Evolutionary conservation across 495 filamentous ascomycete genomes (phyloP), one percentile per base, ranked within the genome.

Genomic region (Neurospora sp.): DNA sequence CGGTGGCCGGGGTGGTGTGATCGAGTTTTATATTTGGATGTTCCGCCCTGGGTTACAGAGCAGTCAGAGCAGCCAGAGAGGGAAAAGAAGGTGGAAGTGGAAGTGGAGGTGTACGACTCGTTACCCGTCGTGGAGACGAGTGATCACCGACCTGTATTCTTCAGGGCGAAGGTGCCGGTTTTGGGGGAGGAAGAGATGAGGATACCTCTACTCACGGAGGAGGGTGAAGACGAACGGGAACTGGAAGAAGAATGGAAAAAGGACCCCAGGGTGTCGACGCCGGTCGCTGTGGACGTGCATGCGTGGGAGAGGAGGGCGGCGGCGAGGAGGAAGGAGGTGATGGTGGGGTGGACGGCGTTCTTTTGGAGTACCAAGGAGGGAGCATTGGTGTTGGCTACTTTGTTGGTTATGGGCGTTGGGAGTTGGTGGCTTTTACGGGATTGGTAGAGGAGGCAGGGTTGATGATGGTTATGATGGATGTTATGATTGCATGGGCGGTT

Each of bases 1-100:
- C 90, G 96, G 45, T 97, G 91, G 89, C 96, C 96, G 1, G 92
- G 92, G 78, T 99, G 96, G 95, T 96, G 93, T 74, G 96, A 99
- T 80, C 89, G 96, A 15, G 90, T 99, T 54, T 83, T 99, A 21
- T 98, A 89, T 77, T 85, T 93, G 17, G 87, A 90, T n/a, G 74
- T 88, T 15, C 89, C 90, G 7, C 72, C 79, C 15, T 89, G 88
- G 84, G 73, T 85, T 43, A 76, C 75, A 42, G 17, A 42, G 39
- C 39, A 42, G 39, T 10, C 39, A 42, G 17, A 42, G 40, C 70
- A 42, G 40, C 70, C 11, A 43, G 69, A 1, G 71, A 17, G 40
- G 4, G 69, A 74, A 9, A 74, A 80, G 69, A 74, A 80, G 69
- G 80, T 45, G 59, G 76, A 73, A 75, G 87, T 90, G 69, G 82